Evolutionary conservation across 495 filamentous ascomycete genomes (phyloP).

Genomic region (Penicillium dipodomyicola): DNA sequence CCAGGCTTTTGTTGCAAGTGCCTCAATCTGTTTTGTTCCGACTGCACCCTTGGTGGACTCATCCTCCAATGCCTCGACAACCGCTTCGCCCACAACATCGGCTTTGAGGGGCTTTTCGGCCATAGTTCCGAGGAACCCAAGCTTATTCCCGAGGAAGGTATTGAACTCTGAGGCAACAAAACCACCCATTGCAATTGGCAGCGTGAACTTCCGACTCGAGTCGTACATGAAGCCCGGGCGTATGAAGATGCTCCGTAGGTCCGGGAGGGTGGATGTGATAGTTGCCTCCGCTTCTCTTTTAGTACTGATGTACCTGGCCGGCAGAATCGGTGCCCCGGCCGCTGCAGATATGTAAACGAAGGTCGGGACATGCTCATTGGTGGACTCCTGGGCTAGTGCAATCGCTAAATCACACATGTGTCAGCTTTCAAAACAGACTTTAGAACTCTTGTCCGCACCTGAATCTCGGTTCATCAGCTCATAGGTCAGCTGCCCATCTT

Average conservation of each 20-base stretch:
- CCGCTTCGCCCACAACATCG: constrained; percentile 79
- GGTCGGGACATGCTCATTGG: constrained; percentile 56
- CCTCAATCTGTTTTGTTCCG: constrained; percentile 67
- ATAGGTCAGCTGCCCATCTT: constrained; percentile 80
- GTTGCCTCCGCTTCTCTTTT: constrained; percentile 86
- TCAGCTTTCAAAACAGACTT: constrained; percentile 18
- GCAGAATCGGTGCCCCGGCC: constrained; percentile 77
- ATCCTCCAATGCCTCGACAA: constrained; percentile 75
- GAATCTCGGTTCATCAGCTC: constrained; percentile 97
- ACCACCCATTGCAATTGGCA: constrained; percentile 76
- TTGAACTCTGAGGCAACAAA: constrained; percentile 70
- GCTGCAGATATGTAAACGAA: constrained; percentile 91
- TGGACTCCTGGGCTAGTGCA: constrained; percentile 78
- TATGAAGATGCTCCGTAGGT: constrained; percentile 76
- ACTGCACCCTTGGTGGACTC: constrained; percentile 65
- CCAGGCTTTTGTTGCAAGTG: constrained; percentile 72
- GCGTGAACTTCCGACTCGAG: constrained; percentile 71
- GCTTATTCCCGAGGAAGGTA: constrained; percentile 64
- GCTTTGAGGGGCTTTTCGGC: constrained; percentile 83
- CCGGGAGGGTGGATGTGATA: constrained; percentile 67
- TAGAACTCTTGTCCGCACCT: constrained; percentile 39
- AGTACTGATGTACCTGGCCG: constrained; percentile 80
- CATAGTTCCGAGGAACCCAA: constrained; percentile 73
- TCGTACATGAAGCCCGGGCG: constrained; percentile 90
- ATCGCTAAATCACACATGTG: constrained; percentile 46